phyloP scores from a whole-genome alignment of 352 stramenopile genomes.

The Globisporangium cederbergense region DNA sequence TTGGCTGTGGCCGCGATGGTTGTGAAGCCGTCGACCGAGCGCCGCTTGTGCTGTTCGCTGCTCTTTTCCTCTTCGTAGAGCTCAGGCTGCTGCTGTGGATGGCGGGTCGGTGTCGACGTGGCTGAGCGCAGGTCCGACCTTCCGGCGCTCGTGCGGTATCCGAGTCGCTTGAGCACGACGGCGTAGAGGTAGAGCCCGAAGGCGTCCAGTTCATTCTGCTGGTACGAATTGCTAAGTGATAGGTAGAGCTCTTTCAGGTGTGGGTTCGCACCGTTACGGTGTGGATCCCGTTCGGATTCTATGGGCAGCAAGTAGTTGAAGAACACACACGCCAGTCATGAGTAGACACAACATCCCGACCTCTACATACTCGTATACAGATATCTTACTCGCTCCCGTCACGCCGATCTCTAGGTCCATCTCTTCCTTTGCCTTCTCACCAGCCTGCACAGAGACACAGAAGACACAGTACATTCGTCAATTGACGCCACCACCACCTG shows the following conservation, averaged over 20 bases:
- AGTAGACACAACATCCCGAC: too few relatives aligned
- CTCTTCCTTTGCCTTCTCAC: constrained; percentile 81
- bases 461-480: neutral
- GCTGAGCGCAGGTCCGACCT: constrained; percentile 14
- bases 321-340: too few relatives aligned
- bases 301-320: neutral
- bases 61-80: constrained; percentile 39
- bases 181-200: constrained; percentile 83
- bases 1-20: constrained; percentile 12
- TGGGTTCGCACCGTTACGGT: constrained; percentile 54
- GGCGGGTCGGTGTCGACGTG: constrained; percentile 32
- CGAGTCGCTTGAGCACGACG: constrained; percentile 63
- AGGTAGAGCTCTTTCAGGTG: constrained; percentile 71
- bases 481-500: neutral
- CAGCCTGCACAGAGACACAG: constrained; percentile 30
- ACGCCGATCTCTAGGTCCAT: constrained; percentile 72
- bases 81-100: constrained; percentile 23
- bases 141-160: constrained; percentile 58
- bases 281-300: constrained; percentile 34
- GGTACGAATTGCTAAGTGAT: constrained; percentile 45
- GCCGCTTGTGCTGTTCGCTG: constrained; percentile 28
- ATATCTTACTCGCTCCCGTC: constrained; percentile 33
- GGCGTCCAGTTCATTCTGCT: constrained; percentile 51
- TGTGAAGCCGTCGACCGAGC: constrained; percentile 18
- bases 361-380: constrained; percentile 7